Conservation (phyloP, 352 stramenopile genomes). For the Elongisporangium anandrum region DNA sequence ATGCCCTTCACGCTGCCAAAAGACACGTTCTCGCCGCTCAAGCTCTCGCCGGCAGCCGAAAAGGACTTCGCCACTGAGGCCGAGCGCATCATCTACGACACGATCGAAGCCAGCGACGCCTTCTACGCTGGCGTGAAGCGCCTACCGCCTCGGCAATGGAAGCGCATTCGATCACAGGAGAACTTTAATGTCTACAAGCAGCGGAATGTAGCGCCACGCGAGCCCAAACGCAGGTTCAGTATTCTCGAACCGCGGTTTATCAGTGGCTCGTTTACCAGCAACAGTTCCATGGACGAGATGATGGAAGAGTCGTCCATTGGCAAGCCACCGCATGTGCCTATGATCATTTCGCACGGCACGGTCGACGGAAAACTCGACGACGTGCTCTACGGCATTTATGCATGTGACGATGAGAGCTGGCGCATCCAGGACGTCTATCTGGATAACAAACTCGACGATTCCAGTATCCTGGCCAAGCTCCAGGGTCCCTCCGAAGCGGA, state of each 20-base stretch:
- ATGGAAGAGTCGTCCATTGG: neutral
- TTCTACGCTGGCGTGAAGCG: conserved; percentile 18
- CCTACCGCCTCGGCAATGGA: conserved; percentile 27
- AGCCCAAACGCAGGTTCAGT: neutral
- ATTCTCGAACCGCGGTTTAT: neutral
- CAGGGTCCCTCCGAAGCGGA: conserved; percentile 18
- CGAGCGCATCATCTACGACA: conserved; percentile 33
- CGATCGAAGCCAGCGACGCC: conserved; percentile 29
- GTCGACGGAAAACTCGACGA: conserved; percentile 53
- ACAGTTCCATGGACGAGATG: neutral
- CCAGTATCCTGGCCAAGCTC: conserved; percentile 25
- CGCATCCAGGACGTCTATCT: conserved; percentile 39
- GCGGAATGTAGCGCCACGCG: neutral
- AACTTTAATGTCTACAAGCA: conserved; percentile 29
- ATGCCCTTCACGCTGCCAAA: conserved; percentile 47
- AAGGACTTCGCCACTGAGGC: conserved; percentile 15
- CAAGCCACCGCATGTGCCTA: conserved; percentile 19
- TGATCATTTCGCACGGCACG: conserved; percentile 32
- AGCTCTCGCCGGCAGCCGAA: neutral
- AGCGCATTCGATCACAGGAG: conserved; percentile 31
- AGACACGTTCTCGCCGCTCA: conserved; percentile 24
- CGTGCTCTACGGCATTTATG: conserved; percentile 37
- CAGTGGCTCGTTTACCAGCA: neutral
- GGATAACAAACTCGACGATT: conserved; percentile 45
- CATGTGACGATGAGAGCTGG: conserved; percentile 34